Percentiles rank a stretch among this genome's conserved stretches.
These are phyloP conservation scores for Myriosclerotinia duriaeana DNA, from an alignment of 2,329 filamentous ascomycete species.

Conservation along the genomic window DNA sequence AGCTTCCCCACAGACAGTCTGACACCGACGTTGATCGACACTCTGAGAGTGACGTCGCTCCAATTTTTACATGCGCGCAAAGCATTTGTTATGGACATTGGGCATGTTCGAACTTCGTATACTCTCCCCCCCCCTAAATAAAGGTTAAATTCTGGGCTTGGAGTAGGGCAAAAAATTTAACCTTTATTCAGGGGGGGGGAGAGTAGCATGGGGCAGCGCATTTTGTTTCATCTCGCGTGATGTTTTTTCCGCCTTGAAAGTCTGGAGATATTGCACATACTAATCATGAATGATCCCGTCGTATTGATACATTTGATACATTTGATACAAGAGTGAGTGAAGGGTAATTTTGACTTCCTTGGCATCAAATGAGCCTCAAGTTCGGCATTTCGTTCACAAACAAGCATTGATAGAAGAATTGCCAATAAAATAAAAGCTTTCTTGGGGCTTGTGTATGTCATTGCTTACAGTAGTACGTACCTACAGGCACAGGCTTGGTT, in stretches of 20 bases:
- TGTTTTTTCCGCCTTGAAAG: background rate
- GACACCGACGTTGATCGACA: background rate
- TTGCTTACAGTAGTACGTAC: background rate
- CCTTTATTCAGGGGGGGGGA: too few species aligned
- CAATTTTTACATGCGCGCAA: background rate
- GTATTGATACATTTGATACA: background rate
- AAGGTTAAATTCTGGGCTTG: too few species aligned
- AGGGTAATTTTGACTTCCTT: background rate
- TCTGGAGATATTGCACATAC: background rate
- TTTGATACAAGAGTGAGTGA: background rate
- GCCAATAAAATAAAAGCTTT: conserved; percentile 12
- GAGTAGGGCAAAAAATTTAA: too few species aligned
- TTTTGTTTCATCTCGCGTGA: background rate
- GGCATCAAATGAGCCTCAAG: background rate
- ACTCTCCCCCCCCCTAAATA: too few species aligned
- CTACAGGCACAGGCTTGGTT: too few species aligned
- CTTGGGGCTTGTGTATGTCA: background rate
- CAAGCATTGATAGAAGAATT: background rate
- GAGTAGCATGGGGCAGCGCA: background rate
- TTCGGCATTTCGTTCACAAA: background rate
- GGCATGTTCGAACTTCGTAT: too few species aligned
- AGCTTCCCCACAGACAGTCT: background rate
- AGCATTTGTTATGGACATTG: background rate
- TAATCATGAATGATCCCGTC: background rate
- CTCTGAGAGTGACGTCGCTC: background rate